phyloP scores from a whole-genome alignment of 2,329 filamentous ascomycete species.

The Akanthomyces lecanii region DNA sequence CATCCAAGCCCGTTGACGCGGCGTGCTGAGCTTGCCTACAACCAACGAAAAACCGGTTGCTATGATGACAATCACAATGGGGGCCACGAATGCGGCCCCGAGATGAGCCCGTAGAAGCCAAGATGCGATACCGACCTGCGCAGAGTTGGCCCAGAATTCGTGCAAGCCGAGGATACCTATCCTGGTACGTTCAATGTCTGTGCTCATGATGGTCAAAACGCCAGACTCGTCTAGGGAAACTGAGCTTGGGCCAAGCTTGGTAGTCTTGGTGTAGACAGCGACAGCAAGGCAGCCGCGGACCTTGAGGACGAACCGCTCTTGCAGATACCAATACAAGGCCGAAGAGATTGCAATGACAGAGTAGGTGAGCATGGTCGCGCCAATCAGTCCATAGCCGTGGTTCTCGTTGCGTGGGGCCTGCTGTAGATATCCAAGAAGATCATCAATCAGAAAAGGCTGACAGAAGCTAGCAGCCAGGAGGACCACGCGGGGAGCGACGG shows the following conservation, averaged over 20 bases:
- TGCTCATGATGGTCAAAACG: constrained; percentile 37
- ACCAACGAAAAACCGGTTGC: constrained; percentile 19
- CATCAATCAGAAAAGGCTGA: constrained; percentile 34
- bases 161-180: constrained; percentile 31
- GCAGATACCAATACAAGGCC: constrained; percentile 33
- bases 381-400: constrained; percentile 33
- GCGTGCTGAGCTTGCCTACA: neutral
- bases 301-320: constrained; percentile 26
- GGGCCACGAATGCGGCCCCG: constrained; percentile 24
- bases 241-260: no score
- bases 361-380: constrained; percentile 31
- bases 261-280: constrained; percentile 24
- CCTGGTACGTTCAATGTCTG: constrained; percentile 36
- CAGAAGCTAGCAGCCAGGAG: constrained; percentile 33
- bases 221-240: constrained; percentile 32
- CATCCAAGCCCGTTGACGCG: constrained; percentile 12
- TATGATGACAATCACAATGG: constrained; percentile 37
- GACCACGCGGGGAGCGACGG: constrained; percentile 29
- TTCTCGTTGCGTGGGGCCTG: constrained; percentile 18
- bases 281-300: constrained; percentile 23
- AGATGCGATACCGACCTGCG: neutral
- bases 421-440: constrained; percentile 26
- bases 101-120: neutral
- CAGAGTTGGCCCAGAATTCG: constrained; percentile 27
- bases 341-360: constrained; percentile 29